Evolutionary conservation across 768 basidiomycete genomes (phyloP), one percentile per base, ranked within the genome.

Genomic region (Suillus spraguei): DNA sequence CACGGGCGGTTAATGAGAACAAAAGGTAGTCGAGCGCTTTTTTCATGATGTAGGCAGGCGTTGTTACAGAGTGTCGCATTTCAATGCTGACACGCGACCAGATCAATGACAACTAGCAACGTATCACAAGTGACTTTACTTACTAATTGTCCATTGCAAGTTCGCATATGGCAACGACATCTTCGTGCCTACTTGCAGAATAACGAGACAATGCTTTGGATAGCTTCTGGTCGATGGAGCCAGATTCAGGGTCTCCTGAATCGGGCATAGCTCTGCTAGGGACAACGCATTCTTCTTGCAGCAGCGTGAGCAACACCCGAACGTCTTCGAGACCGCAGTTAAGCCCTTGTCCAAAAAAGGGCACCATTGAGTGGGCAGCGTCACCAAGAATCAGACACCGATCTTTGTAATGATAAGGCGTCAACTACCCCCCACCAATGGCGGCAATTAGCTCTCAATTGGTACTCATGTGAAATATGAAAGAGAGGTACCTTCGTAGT

Each of bases 291-390:
- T 91, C 87, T 64, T 88, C 82, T 62, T 85, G 85, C 70, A 98
- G 82, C 62, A 95, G 78, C 36, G 86, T 82, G 64, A 88, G 85
- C 67, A 99, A 83, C 60, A 99, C 86, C 68, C 97, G 87, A 69
- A 99, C 95, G 76, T 99, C 97, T 78, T 99, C 97, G 60, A 99
- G 84, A 17, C 97, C 97, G 72, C 96, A 97, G 73, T 99, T 99
- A 69, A 99, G 84, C 47, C 97, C 97, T 82, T 99, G 97, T 49
- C 97, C 92, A 74, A 92, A 95, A 79, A 95, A 96, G 66, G 97
- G 96, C n/a, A 96, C 95, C 95, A 99, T 98, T 49, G 94, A 91
- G 77, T 99, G 97, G 13, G 95, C 94, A 46, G 97, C 91, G 76
- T 99, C 97, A 61, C 97, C 97, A 58, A 99, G 78, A 61, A 99